phyloP scores from a whole-genome alignment of 768 basidiomycete species.

The Phylloporus sp. region DNA sequence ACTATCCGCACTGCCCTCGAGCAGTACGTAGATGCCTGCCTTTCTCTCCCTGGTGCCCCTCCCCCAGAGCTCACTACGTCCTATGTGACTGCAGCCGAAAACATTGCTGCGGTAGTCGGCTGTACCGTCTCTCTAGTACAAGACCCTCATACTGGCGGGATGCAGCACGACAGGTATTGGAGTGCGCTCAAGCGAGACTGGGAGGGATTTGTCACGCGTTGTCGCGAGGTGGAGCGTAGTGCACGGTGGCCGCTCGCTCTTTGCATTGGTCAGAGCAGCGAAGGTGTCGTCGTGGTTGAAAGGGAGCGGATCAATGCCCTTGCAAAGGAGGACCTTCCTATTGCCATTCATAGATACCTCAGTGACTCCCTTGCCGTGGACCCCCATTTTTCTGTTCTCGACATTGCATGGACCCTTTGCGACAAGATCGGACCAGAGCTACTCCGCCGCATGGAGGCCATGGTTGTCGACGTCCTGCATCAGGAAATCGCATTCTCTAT shows the following conservation, averaged over 20 bases:
- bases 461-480: conserved; percentile 58
- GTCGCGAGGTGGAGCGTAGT: conserved; percentile 83
- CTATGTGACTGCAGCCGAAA: conserved; percentile 65
- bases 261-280: conserved; percentile 38
- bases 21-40: conserved; percentile 71
- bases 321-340: conserved; percentile 61
- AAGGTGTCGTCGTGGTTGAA: conserved; percentile 61
- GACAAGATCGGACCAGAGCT: conserved; percentile 54
- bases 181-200: conserved; percentile 85
- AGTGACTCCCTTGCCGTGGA: conserved; percentile 42
- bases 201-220: conserved; percentile 92
- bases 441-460: conserved; percentile 52
- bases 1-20: conserved; percentile 80
- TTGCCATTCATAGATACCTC: conserved; percentile 51
- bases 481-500: conserved; percentile 78
- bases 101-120: conserved; percentile 81
- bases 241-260: conserved; percentile 77
- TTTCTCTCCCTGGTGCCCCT: conserved; percentile 55
- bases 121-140: conserved; percentile 71
- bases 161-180: conserved; percentile 76
- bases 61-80: conserved; percentile 54
- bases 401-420: conserved; percentile 59
- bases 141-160: conserved; percentile 74
- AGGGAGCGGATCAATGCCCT: conserved; percentile 69
- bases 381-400: conserved; percentile 51